These are phyloP conservation scores for Mycena haematopus DNA, from an alignment of 768 basidiomycete genomes.

Conservation along the genomic window DNA sequence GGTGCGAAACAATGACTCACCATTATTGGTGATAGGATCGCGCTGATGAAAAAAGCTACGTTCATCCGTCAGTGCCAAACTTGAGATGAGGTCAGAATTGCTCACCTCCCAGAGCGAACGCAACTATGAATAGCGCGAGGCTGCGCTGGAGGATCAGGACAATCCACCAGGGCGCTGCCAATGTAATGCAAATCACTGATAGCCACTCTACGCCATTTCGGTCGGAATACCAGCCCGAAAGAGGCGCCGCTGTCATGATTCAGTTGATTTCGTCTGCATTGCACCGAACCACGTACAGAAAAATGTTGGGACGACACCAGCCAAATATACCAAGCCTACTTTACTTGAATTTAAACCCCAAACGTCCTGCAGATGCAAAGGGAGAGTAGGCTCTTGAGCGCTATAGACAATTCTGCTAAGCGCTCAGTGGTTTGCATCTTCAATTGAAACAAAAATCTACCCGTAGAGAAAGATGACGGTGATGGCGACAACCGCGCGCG, in stretches of 20 bases:
- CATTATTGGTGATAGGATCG: constrained; percentile 64
- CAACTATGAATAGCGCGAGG: constrained; percentile 55
- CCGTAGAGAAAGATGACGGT: constrained; percentile 58
- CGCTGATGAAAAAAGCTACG: constrained; percentile 67
- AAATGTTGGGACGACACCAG: constrained; percentile 66
- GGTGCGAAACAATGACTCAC: not conserved
- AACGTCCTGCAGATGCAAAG: constrained; percentile 55
- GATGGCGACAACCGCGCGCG: constrained; percentile 56
- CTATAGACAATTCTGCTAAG: constrained; percentile 51
- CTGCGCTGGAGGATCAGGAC: constrained; percentile 54
- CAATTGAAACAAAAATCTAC: constrained; percentile 39
- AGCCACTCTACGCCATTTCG: constrained; percentile 62
- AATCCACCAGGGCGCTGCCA: constrained; percentile 70
- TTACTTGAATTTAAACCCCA: constrained; percentile 55
- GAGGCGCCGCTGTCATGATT: constrained; percentile 54
- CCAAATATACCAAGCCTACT: constrained; percentile 74
- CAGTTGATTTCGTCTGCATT: not conserved
- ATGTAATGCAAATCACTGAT: constrained; percentile 50
- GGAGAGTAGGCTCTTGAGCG: constrained; percentile 62
- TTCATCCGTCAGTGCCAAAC: not conserved
- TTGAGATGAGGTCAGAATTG: not conserved
- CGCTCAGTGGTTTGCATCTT: constrained; percentile 6
- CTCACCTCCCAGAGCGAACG: constrained; percentile 63
- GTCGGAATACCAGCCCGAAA: constrained; percentile 67
- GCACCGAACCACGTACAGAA: constrained; percentile 53